These are phyloP conservation scores for Singerocomus inundabilis DNA, from an alignment of 1,284 basidiomycete species.

Conservation along the genomic window DNA sequence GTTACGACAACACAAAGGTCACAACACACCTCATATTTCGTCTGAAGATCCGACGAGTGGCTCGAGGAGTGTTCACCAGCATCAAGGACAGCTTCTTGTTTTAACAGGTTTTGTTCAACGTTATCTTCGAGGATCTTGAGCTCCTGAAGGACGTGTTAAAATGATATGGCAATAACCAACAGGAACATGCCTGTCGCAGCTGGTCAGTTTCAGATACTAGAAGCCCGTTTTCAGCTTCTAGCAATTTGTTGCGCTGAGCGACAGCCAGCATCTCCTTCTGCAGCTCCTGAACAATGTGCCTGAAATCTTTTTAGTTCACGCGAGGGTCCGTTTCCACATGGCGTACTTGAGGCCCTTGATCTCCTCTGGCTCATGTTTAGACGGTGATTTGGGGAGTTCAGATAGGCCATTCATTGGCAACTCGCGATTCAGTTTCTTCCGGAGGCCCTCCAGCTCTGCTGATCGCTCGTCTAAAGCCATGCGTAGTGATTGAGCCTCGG, in stretches of 20 bases:
- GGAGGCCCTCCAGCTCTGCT: constrained; percentile 53
- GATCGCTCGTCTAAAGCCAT: constrained; percentile 46
- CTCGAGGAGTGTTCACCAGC: constrained; percentile 27
- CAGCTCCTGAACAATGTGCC: constrained; percentile 85
- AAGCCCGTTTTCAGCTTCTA: constrained; percentile 76
- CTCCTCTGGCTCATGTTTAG: constrained; percentile 60
- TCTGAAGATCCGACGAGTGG: constrained; percentile 40
- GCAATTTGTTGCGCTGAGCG: constrained; percentile 62
- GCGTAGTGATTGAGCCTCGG: constrained; percentile 38
- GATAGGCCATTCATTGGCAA: constrained; percentile 42
- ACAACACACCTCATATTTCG: constrained; percentile 51
- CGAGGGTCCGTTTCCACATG: neutral
- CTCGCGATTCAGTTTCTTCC: constrained; percentile 60
- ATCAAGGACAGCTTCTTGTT: constrained; percentile 48
- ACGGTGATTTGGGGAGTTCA: constrained; percentile 34
- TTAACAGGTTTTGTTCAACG: constrained; percentile 60
- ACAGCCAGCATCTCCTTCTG: constrained; percentile 77
- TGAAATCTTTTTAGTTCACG: constrained; percentile 31
- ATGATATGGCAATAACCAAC: neutral
- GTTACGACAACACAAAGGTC: neutral
- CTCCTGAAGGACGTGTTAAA: constrained; percentile 45
- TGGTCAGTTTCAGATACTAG: constrained; percentile 73
- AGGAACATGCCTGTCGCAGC: constrained; percentile 59
- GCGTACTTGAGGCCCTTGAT: constrained; percentile 75
- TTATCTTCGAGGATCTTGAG: constrained; percentile 73